phyloP scores from a whole-genome alignment of 2,329 filamentous ascomycete genomes.

The Scopulariopsis brevicaulis region DNA sequence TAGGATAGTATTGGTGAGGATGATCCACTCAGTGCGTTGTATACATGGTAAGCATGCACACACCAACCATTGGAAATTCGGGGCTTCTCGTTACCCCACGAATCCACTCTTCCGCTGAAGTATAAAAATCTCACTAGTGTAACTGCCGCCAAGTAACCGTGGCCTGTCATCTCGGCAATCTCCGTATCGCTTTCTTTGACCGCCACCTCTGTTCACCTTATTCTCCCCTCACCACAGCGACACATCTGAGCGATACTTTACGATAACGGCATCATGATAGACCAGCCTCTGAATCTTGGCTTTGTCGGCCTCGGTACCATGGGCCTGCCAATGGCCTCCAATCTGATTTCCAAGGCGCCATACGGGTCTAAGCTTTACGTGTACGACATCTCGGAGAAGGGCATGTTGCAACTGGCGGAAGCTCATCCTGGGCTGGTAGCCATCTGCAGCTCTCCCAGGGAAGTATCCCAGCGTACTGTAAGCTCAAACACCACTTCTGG shows the following conservation, averaged over 20 bases:
- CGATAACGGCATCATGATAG: background rate
- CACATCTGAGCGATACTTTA: background rate
- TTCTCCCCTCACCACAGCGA: too few species aligned
- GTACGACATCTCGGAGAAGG: background rate
- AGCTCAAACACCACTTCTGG: background rate
- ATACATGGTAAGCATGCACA: too few species aligned
- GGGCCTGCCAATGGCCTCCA: background rate
- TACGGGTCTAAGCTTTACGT: background rate
- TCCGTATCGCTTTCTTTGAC: too few species aligned
- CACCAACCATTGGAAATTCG: too few species aligned
- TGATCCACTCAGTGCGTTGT: too few species aligned
- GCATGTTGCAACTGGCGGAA: background rate
- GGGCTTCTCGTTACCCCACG: too few species aligned
- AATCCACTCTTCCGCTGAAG: too few species aligned
- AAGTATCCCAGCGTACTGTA: background rate
- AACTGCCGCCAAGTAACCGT: too few species aligned
- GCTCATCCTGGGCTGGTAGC: background rate
- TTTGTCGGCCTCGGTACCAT: background rate
- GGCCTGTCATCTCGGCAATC: too few species aligned
- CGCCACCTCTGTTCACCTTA: too few species aligned
- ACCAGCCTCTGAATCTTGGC: background rate
- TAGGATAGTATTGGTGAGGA: too few species aligned
- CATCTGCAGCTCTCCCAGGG: background rate
- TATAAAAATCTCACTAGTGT: too few species aligned
- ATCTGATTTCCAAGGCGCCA: background rate